phyloP scores from a whole-genome alignment of 176 grass and related monocot genomes.

The Eleusine indica region DNA sequence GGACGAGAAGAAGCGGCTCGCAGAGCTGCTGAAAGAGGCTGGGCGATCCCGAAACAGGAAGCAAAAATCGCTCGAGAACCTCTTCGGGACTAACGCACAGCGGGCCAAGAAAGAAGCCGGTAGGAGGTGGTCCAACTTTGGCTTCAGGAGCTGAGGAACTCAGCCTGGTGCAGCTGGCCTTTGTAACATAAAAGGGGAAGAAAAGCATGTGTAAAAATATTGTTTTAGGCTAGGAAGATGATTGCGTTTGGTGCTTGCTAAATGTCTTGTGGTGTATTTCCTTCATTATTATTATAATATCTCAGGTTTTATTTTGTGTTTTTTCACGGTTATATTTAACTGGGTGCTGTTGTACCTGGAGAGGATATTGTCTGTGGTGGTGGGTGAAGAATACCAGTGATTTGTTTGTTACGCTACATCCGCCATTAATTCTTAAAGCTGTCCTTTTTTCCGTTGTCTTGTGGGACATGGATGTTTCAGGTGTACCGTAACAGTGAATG shows the following conservation, averaged over 20 bases:
- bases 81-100: conserved; percentile 54
- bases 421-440: background rate
- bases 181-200: conserved; percentile 53
- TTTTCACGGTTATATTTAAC: conserved; percentile 25
- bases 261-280: conserved; percentile 33
- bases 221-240: conserved; percentile 56
- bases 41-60: conserved; percentile 83
- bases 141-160: conserved; percentile 66
- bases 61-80: conserved; percentile 80
- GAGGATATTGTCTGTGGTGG: conserved; percentile 36
- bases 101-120: conserved; percentile 73
- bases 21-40: conserved; percentile 83
- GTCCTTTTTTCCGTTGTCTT: background rate
- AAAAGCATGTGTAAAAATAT: conserved; percentile 64
- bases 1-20: conserved; percentile 86
- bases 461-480: background rate
- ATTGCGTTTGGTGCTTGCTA: conserved; percentile 56
- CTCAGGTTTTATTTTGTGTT: background rate
- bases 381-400: conserved; percentile 28
- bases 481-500: background rate
- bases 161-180: conserved; percentile 15
- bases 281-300: background rate
- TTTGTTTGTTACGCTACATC: conserved; percentile 11
- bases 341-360: conserved; percentile 30
- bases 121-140: conserved; percentile 89